Percentiles rank a stretch among this genome's conserved stretches.
These are phyloP conservation scores for Rhizophora apiculata DNA, from an alignment of 345 rosid genomes.

Conservation along the genomic window DNA sequence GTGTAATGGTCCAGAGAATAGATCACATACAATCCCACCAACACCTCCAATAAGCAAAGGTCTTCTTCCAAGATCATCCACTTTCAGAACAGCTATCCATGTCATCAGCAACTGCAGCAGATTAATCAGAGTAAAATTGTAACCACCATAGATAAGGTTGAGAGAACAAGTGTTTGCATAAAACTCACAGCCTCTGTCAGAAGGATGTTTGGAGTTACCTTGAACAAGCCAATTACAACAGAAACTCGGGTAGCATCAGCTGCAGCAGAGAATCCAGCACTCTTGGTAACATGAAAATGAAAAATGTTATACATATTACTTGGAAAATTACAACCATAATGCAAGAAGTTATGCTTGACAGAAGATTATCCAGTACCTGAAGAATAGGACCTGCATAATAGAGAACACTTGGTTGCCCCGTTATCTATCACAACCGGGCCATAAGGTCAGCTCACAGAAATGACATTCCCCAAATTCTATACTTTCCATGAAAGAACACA, in stretches of 20 bases:
- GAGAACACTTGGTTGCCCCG: constrained; percentile 36
- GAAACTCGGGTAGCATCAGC: constrained; percentile 37
- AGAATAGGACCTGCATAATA: constrained; percentile 37
- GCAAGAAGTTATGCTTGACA: constrained; percentile 12
- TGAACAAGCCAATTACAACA: constrained; percentile 31
- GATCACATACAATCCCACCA: constrained; percentile 31
- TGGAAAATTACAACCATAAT: constrained; percentile 3
- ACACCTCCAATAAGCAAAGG: constrained; percentile 34
- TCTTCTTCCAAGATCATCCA: constrained; percentile 35
- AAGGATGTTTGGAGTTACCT: constrained; percentile 19
- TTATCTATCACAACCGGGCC: constrained; percentile 26
- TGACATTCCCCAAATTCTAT: constrained; percentile 1
- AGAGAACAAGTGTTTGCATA: background rate
- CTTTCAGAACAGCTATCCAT: constrained; percentile 32
- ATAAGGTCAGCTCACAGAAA: constrained; percentile 16
- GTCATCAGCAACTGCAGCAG: constrained; percentile 29
- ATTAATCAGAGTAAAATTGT: background rate
- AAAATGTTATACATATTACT: constrained; percentile 10
- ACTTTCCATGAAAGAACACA: constrained; percentile 2
- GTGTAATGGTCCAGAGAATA: background rate
- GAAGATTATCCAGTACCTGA: constrained; percentile 23
- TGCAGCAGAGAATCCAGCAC: constrained; percentile 36
- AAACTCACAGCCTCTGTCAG: background rate
- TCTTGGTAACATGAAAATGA: constrained; percentile 14
- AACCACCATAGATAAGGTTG: background rate